Evolutionary conservation across 345 rosid genomes (phyloP).

Genomic region (Limnanthes douglasii): DNA sequence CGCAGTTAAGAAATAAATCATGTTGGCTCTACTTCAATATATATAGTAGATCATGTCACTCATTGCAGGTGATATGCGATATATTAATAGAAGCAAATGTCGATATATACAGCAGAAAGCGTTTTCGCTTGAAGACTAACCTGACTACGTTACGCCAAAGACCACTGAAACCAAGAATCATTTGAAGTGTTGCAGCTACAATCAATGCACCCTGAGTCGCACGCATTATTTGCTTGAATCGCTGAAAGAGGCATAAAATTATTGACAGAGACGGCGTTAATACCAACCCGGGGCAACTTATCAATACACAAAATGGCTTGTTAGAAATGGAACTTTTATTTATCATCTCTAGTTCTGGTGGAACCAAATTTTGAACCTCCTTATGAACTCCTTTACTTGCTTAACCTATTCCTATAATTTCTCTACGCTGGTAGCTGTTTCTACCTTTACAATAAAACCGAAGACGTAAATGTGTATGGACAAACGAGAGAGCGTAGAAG

Average conservation of each 20-base stretch:
- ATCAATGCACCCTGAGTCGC: constrained; percentile 93
- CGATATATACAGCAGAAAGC: neutral
- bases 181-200: constrained; percentile 90
- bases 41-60: neutral
- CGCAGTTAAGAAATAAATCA: neutral
- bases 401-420: neutral
- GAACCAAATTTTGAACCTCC: too few species aligned
- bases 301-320: neutral
- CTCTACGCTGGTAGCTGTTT: neutral
- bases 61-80: neutral
- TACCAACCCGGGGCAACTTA: too few species aligned
- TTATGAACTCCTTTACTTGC: too few species aligned
- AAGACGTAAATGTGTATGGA: neutral
- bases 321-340: too few species aligned
- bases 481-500: neutral
- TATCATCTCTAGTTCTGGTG: too few species aligned
- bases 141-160: constrained; percentile 92
- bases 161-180: constrained; percentile 95
- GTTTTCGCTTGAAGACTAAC: constrained; percentile 22
- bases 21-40: neutral
- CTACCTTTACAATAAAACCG: neutral
- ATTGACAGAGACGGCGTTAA: neutral
- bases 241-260: constrained; percentile 21
- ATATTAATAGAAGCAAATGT: neutral
- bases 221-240: constrained; percentile 70